Conservation (phyloP, 2,329 filamentous ascomycete species). For the Ophiobolus disseminans region DNA sequence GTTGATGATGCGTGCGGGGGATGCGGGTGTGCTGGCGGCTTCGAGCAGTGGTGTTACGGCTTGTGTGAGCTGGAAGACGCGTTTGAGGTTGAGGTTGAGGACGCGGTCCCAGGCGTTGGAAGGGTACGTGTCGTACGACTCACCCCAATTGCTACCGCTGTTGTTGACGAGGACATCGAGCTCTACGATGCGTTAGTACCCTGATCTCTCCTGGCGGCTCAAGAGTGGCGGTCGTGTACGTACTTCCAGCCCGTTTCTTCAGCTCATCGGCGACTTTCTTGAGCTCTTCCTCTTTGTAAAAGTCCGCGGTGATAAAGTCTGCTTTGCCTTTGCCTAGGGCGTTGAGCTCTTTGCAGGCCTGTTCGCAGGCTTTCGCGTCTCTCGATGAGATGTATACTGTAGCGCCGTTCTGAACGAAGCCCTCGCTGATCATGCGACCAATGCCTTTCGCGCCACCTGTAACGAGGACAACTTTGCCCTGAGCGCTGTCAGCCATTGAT, state of each 20-base stretch:
- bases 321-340: slow-evolving; percentile 64
- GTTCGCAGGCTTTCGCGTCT: slow-evolving; percentile 66
- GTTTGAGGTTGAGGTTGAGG: slow-evolving; percentile 67
- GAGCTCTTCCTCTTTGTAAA: slow-evolving; percentile 68
- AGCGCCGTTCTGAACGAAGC: slow-evolving; percentile 68
- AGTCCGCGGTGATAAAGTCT: slow-evolving; percentile 66
- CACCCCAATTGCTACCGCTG: slow-evolving; percentile 70
- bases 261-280: slow-evolving; percentile 65
- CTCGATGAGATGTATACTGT: slow-evolving; percentile 75
- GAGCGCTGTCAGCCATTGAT: slow-evolving; percentile 1
- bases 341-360: slow-evolving; percentile 66
- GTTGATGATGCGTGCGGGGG: slow-evolving; percentile 67
- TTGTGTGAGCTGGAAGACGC: slow-evolving; percentile 69
- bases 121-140: slow-evolving; percentile 65
- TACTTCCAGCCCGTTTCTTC: slow-evolving; percentile 57
- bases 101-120: slow-evolving; percentile 61
- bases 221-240: slow-evolving; percentile 9
- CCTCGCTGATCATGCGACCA: slow-evolving; percentile 71
- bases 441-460: slow-evolving; percentile 64
- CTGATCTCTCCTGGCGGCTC: background rate
- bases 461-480: slow-evolving; percentile 56
- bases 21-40: slow-evolving; percentile 52
- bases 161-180: slow-evolving; percentile 73
- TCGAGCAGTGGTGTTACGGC: slow-evolving; percentile 69
- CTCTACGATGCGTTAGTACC: slow-evolving; percentile 32